Evolutionary conservation across 2,329 filamentous ascomycete genomes (phyloP).

Genomic region (Talaromyces sp.): DNA sequence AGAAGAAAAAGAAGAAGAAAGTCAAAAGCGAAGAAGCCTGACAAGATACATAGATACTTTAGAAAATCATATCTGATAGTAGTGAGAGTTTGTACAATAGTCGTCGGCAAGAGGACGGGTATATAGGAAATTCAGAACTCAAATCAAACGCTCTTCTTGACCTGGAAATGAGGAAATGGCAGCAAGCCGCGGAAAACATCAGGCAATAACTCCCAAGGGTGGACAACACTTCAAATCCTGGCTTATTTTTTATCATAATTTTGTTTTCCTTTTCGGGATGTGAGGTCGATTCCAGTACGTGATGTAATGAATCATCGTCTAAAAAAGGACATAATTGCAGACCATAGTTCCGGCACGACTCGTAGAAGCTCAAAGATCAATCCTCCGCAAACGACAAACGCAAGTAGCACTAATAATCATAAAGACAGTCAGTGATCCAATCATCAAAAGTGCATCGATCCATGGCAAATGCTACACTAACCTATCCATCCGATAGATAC

Average conservation of each 20-base stretch:
- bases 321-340: conserved; percentile 29
- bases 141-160: conserved; percentile 5
- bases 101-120: not conserved
- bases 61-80: not conserved
- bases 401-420: conserved; percentile 51
- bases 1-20: conserved; percentile 25
- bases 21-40: not conserved
- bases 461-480: conserved; percentile 41
- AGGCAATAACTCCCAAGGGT: not conserved
- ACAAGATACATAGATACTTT: not conserved
- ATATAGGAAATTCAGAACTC: conserved; percentile 1
- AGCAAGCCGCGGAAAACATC: not conserved
- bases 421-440: conserved; percentile 18
- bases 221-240: not conserved
- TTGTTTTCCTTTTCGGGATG: not conserved
- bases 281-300: not conserved
- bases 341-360: conserved; percentile 42
- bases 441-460: not conserved
- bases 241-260: no score
- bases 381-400: conserved; percentile 63
- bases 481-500: conserved; percentile 58
- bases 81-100: conserved; percentile 10
- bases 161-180: not conserved
- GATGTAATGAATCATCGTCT: not conserved
- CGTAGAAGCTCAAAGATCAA: conserved; percentile 57